A percentile compares a stretch with the other conserved stretches of the same genome.
phyloP scores from a whole-genome alignment of 495 filamentous ascomycete genomes.

The Lasiosphaeria hispida region DNA sequence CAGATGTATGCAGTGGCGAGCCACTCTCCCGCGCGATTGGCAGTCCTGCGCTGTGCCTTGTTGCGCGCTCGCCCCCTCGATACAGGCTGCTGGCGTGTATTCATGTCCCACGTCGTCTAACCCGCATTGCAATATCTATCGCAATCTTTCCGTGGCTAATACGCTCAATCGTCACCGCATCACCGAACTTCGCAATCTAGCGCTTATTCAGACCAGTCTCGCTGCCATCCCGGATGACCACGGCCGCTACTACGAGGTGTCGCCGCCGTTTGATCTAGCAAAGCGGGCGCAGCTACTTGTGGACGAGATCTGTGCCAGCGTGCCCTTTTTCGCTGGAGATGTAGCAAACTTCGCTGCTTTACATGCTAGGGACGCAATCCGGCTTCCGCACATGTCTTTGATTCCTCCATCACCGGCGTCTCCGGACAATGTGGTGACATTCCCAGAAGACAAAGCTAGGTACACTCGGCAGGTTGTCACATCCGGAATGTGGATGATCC shows the following conservation, averaged over 20 bases:
- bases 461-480: background rate
- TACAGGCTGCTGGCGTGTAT: background rate
- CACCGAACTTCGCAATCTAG: background rate
- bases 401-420: background rate
- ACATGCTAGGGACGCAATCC: background rate
- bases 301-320: slow-evolving; percentile 2
- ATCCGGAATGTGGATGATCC: background rate
- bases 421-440: background rate
- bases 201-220: background rate
- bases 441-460: background rate
- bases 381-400: background rate
- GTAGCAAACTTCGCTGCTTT: background rate
- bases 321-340: background rate
- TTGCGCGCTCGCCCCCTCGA: background rate
- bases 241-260: background rate
- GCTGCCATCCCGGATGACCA: background rate
- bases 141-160: background rate
- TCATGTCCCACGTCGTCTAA: background rate
- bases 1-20: slow-evolving; percentile 1
- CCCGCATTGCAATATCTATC: background rate
- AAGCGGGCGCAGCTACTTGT: background rate
- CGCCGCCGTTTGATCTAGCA: background rate
- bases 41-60: background rate
- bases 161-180: background rate
- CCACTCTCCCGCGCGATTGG: background rate